phyloP scores from a whole-genome alignment of 257 asterid species.

The Salvia miltiorrhiza region DNA sequence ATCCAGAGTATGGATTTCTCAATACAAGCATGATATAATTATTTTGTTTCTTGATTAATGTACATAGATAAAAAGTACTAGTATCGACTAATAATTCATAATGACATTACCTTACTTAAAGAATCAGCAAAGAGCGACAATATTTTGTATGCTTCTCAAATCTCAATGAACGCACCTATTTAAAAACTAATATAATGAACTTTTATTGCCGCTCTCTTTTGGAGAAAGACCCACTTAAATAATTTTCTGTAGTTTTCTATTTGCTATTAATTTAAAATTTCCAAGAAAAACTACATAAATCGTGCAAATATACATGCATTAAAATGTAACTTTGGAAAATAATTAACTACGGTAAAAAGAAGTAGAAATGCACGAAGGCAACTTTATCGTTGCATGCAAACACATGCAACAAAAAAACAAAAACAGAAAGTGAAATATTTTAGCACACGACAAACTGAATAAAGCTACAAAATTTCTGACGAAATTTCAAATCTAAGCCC shows the following conservation, averaged over 20 bases:
- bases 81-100: not conserved
- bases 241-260: no score
- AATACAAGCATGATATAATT: no score
- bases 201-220: not conserved
- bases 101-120: not conserved
- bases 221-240: no score
- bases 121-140: not conserved
- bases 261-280: no score
- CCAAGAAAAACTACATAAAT: no score
- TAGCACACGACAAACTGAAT: not conserved
- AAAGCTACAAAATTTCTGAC: not conserved
- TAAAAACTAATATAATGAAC: no score
- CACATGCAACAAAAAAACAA: not conserved
- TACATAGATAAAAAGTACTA: not conserved
- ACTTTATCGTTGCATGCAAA: not conserved
- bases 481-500: not conserved
- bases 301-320: no score
- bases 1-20: no score
- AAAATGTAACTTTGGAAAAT: not conserved
- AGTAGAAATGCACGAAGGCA: not conserved
- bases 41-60: not conserved
- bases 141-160: not conserved
- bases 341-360: not conserved
- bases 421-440: not conserved
- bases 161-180: not conserved